Base-by-base conservation (phyloP, 1,284 basidiomycete genomes). In the Afroboletus lepidellus region DNA sequence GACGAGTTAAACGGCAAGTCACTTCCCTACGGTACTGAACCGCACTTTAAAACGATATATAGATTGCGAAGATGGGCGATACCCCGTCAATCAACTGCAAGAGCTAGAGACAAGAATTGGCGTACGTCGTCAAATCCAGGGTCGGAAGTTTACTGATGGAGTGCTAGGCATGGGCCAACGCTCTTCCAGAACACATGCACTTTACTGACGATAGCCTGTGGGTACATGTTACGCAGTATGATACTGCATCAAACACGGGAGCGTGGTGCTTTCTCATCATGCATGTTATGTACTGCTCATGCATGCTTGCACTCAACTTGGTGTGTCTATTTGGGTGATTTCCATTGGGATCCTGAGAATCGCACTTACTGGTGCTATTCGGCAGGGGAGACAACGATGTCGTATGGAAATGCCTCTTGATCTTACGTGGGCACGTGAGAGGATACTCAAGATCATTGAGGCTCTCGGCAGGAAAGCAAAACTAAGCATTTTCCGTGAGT, bases 231-330 rank as follows among this genome's bases (percentile, higher is more conserved):
- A 78, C 79, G 9, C 87, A 89, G 78, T 85, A 89, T 60, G 86
- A 88, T 62, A 89, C 87, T 11, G 79, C 79, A 58, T 85, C 85
- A 4, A 90, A 87, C 58, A 79, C 77, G 18, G 84, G 86, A 44
- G 85, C 87, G 11, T 91, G 88, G 89, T 85, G 82, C 59, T 91
- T 79, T 69, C 85, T 80, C 57, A 76, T 77, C 63, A 85, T 89
- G 75, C 88, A 90, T 64, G 74, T 81, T 33, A 71, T 85, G 56
- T 79, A 89, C 59, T 82, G 84, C 34, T 84, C 84, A 50, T 81
- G 80, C 58, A 73, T 77, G 29, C 72, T 90, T 48, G 84, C 80
- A n/a, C 64, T 90, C 29, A 77, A 79, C 57, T 74, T 78, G 64
- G 87, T 88, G 60, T 70, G 79, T 75, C 55, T 43, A 50, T 48